phyloP scores from a whole-genome alignment of 2,329 filamentous ascomycete species.

The Fusarium anthophilum region DNA sequence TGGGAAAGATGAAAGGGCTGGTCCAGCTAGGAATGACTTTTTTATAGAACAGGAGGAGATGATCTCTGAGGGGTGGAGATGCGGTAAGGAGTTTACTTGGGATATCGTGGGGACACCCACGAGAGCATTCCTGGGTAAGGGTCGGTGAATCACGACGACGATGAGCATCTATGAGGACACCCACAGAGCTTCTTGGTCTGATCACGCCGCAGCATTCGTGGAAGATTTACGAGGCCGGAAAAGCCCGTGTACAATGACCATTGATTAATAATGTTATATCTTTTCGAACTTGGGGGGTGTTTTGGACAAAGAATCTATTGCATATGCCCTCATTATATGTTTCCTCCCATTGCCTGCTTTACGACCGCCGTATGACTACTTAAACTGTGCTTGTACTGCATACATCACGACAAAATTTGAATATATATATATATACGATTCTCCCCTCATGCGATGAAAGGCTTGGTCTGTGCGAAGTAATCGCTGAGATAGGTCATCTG shows the following conservation, averaged over 20 bases:
- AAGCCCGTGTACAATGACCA: conserved; percentile 55
- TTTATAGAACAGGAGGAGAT: conserved; percentile 37
- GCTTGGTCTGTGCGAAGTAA: not conserved
- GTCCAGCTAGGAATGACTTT: conserved; percentile 34
- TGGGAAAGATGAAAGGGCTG: conserved; percentile 3
- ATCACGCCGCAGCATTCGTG: conserved; percentile 19
- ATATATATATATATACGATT: not conserved
- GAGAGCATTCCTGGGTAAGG: conserved; percentile 19
- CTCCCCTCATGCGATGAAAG: not conserved
- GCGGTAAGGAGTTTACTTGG: conserved; percentile 22
- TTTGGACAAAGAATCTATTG: conserved; percentile 41
- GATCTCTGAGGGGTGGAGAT: conserved; percentile 23
- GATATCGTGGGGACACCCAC: conserved; percentile 7
- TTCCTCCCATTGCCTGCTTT: not conserved
- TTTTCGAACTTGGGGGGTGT: conserved; percentile 41
- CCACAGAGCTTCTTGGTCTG: conserved; percentile 19
- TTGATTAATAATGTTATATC: conserved; percentile 55
- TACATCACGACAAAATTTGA: not conserved
- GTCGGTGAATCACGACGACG: conserved; percentile 5
- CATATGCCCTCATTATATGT: conserved; percentile 31
- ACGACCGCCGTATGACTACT: not conserved
- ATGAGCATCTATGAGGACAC: conserved; percentile 20
- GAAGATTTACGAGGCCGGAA: conserved; percentile 43
- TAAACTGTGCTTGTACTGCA: not conserved
- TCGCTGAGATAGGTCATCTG: not conserved